phyloP scores from a whole-genome alignment of 345 rosid genomes.

The Eucalyptus grandis region DNA sequence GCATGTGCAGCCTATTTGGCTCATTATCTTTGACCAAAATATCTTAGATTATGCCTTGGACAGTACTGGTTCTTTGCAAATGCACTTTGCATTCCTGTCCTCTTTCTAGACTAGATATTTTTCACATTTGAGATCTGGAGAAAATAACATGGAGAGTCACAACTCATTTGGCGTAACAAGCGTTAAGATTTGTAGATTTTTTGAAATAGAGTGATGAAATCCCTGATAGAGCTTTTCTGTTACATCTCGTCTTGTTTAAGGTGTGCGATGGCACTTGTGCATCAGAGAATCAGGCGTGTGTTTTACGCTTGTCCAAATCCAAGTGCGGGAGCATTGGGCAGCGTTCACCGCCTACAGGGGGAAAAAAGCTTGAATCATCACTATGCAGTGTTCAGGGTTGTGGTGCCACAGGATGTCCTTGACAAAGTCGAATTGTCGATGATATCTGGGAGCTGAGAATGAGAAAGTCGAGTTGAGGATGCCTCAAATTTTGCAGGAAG shows the following conservation, averaged over 20 bases:
- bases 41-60: neutral
- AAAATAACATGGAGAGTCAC: neutral
- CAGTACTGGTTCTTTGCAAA: neutral
- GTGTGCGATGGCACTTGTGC: conserved; percentile 97
- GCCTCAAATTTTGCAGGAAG: neutral
- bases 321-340: conserved; percentile 57
- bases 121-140: neutral
- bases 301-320: conserved; percentile 67
- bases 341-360: conserved; percentile 74
- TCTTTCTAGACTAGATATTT: neutral
- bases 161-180: neutral
- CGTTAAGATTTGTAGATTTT: neutral
- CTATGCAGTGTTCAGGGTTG: conserved; percentile 81
- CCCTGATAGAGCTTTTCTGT: neutral
- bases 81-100: neutral
- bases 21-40: neutral
- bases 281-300: conserved; percentile 69
- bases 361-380: conserved; percentile 91
- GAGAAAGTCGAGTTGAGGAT: neutral
- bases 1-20: neutral
- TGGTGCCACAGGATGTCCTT: conserved; percentile 18
- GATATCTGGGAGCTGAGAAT: neutral
- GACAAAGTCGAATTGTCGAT: neutral
- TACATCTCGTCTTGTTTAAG: conserved; percentile 4
- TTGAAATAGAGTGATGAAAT: neutral